These are phyloP conservation scores for Penicillium sp. DNA, from an alignment of 2,329 filamentous ascomycete genomes.

Conservation along the genomic window DNA sequence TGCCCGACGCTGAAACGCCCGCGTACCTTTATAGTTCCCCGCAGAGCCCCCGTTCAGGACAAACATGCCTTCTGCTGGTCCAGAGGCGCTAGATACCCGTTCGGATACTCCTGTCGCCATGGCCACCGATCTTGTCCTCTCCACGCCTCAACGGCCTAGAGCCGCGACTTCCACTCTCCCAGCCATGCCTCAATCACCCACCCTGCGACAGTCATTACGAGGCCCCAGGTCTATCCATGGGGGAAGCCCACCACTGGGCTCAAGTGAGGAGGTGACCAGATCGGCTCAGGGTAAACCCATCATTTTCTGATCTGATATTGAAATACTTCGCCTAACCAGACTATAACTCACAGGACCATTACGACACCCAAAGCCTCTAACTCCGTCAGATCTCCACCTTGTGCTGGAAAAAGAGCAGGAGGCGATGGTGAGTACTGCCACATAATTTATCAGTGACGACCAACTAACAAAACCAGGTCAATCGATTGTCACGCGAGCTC, in stretches of 20 bases:
- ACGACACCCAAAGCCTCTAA: conserved; percentile 82
- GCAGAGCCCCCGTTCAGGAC: not conserved
- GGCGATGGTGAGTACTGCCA: conserved; percentile 68
- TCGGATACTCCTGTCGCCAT: conserved; percentile 30
- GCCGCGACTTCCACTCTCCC: conserved; percentile 30
- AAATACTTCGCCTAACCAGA: not conserved
- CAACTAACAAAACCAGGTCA: conserved; percentile 60
- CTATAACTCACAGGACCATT: conserved; percentile 61
- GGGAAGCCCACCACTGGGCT: conserved; percentile 26
- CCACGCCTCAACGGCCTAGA: conserved; percentile 34
- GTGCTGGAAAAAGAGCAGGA: conserved; percentile 95
- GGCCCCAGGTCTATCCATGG: not conserved
- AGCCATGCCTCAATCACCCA: conserved; percentile 36
- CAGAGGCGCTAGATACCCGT: conserved; percentile 13
- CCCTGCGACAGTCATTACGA: conserved; percentile 44
- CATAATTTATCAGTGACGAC: not conserved
- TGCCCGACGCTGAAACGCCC: conserved; percentile 9
- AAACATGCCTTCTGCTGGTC: conserved; percentile 18
- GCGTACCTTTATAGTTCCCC: conserved; percentile 16
- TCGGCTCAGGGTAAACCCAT: conserved; percentile 41
- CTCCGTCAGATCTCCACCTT: conserved; percentile 81
- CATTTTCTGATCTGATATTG: not conserved
- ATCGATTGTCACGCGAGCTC: conserved; percentile 87
- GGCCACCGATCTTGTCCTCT: conserved; percentile 48
- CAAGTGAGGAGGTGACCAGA: conserved; percentile 37